These are phyloP conservation scores for Calocera cornea DNA, from an alignment of 768 basidiomycete species.

Conservation along the genomic window DNA sequence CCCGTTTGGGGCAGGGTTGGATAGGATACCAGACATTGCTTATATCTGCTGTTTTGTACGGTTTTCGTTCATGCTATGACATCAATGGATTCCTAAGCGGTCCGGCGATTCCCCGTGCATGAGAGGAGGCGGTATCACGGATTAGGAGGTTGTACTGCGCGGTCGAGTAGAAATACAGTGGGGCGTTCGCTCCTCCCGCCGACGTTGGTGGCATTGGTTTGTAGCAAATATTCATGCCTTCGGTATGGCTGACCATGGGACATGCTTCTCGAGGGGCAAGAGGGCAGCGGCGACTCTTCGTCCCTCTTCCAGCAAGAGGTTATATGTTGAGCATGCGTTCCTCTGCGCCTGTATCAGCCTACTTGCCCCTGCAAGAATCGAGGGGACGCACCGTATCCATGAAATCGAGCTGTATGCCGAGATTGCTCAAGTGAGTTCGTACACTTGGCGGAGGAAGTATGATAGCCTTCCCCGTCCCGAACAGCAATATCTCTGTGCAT, in stretches of 20 bases:
- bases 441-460: constrained; percentile 56
- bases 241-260: neutral
- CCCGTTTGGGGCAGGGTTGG: neutral
- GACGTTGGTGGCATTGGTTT: neutral
- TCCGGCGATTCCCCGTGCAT: neutral
- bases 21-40: constrained; percentile 3
- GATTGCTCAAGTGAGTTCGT: constrained; percentile 47
- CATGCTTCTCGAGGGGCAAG: neutral
- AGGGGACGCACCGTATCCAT: constrained; percentile 50
- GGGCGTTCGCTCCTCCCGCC: neutral
- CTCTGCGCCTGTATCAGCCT: constrained; percentile 29
- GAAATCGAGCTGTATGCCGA: constrained; percentile 80
- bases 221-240: neutral
- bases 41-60: constrained; percentile 3
- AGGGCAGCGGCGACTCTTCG: constrained; percentile 31
- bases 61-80: neutral
- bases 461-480: constrained; percentile 71
- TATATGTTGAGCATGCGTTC: constrained; percentile 93
- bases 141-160: neutral
- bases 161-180: too few relatives aligned
- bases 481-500: constrained; percentile 72
- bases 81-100: neutral
- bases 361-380: neutral
- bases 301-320: constrained; percentile 85
- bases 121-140: neutral